These are phyloP conservation scores for Metschnikowia anglica DNA, from an alignment of 805 yeast genomes.

Conservation along the genomic window DNA sequence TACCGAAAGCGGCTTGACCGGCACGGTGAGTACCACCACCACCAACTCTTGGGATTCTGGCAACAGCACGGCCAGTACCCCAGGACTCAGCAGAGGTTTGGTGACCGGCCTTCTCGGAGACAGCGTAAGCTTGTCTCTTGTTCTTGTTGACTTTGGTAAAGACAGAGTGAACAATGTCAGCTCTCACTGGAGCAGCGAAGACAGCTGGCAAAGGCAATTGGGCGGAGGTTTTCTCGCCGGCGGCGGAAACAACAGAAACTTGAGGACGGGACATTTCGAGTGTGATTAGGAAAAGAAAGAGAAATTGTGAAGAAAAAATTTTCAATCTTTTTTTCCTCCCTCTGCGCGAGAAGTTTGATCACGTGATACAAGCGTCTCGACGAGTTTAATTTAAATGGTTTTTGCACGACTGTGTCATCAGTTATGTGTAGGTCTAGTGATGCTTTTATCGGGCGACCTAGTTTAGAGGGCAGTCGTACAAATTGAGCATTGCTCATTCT, in stretches of 20 bases:
- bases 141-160: constrained; percentile 98
- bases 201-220: constrained; percentile 96
- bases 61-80: constrained; percentile 99
- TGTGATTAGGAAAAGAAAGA: constrained; percentile 14
- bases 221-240: constrained; percentile 83
- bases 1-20: constrained; percentile 99
- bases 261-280: constrained; percentile 68
- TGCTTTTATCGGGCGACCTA: no score
- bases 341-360: neutral
- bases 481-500: no score
- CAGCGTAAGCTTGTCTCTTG: constrained; percentile 99
- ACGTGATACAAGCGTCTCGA: neutral
- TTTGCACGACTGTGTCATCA: no score
- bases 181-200: constrained; percentile 99
- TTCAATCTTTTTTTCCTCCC: neutral
- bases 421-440: no score
- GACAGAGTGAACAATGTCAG: constrained; percentile 98
- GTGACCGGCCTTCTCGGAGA: constrained; percentile 98
- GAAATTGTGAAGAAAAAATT: constrained; percentile 1
- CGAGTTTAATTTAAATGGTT: no score
- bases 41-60: constrained; percentile 99
- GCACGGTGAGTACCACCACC: constrained; percentile 99
- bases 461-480: no score
- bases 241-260: constrained; percentile 87
- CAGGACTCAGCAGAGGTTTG: constrained; percentile 99